These are phyloP conservation scores for Crithidia thermophila DNA, from an alignment of 208 protist genomes.

Conservation along the genomic window DNA sequence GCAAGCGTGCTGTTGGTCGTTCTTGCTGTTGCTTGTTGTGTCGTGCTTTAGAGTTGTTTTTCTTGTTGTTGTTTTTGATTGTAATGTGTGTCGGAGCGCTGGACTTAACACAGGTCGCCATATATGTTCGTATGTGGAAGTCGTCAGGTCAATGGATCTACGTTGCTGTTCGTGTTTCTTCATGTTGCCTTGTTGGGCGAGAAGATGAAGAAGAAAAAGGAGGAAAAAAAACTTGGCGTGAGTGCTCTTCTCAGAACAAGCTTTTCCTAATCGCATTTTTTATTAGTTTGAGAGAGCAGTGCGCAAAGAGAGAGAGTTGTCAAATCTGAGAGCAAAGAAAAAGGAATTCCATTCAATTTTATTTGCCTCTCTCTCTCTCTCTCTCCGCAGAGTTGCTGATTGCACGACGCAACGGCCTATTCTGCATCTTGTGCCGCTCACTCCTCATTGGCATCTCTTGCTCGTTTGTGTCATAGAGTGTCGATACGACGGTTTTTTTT, in stretches of 20 bases:
- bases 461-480: neutral
- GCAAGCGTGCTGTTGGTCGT: too few species aligned
- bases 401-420: too few species aligned
- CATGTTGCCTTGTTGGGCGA: too few species aligned
- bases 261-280: conserved; percentile 5
- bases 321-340: neutral
- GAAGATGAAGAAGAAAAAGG: too few species aligned
- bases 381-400: neutral
- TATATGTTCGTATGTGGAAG: neutral
- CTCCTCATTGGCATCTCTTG: neutral
- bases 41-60: neutral
- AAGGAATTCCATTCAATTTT: neutral
- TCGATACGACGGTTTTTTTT: neutral
- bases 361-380: neutral
- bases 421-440: too few species aligned
- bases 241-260: too few species aligned
- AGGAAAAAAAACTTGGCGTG: too few species aligned
- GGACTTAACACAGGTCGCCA: neutral
- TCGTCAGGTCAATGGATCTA: neutral
- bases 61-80: neutral
- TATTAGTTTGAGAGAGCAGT: neutral
- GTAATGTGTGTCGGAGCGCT: neutral
- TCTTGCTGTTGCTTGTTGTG: neutral
- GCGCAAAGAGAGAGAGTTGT: neutral
- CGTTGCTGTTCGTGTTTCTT: too few species aligned